Evolutionary conservation across 768 basidiomycete genomes (phyloP).

Genomic region (Pilatotrama ljubarskyi): DNA sequence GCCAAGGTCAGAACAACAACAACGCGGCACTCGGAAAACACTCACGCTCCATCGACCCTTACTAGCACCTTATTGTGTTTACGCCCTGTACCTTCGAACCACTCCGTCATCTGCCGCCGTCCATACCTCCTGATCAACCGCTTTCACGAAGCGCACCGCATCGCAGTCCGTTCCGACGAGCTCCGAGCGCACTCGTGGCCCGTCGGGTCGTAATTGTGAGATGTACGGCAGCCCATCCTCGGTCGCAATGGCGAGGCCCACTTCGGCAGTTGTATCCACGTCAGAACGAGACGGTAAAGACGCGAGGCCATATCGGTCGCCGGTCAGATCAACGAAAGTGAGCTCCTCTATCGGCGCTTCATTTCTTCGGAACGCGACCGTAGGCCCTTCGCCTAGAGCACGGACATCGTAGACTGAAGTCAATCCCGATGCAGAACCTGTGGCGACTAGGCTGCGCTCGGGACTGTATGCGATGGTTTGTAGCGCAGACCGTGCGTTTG

Average conservation of each 20-base stretch:
- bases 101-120: conserved; percentile 64
- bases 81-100: conserved; percentile 46
- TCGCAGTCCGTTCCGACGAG: conserved; percentile 64
- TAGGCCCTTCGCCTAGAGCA: conserved; percentile 31
- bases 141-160: conserved; percentile 47
- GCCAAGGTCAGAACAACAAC: too few relatives aligned
- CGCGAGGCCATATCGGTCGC: not conserved
- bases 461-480: conserved; percentile 48
- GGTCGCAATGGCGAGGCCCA: conserved; percentile 49
- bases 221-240: conserved; percentile 63
- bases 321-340: conserved; percentile 20
- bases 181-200: conserved; percentile 45
- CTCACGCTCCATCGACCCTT: too few relatives aligned
- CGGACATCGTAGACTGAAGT: conserved; percentile 58
- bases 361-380: conserved; percentile 45
- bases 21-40: too few relatives aligned
- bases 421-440: conserved; percentile 57
- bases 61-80: not conserved
- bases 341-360: conserved; percentile 53
- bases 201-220: conserved; percentile 43
- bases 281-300: not conserved
- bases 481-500: conserved; percentile 37
- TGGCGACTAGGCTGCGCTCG: conserved; percentile 48
- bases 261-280: conserved; percentile 9
- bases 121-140: conserved; percentile 45